A percentile compares a stretch with the other conserved stretches of the same genome.
Evolutionary conservation across 345 rosid genomes (phyloP).

Genomic region (Eucalyptus sp.): DNA sequence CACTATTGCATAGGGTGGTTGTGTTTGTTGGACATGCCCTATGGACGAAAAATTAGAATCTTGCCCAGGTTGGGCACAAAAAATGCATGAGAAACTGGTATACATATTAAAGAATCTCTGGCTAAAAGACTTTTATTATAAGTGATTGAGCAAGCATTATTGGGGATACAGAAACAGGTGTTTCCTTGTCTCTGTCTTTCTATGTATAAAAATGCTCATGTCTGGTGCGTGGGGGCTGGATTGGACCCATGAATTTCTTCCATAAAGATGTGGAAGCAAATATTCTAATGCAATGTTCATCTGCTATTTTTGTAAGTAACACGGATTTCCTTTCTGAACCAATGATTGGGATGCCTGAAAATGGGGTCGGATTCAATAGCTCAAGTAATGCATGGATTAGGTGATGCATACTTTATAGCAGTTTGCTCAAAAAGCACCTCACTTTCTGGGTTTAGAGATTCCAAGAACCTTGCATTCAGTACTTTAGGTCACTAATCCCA

Average conservation of each 20-base stretch:
- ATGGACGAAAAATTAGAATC: not conserved
- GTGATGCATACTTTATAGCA: not conserved
- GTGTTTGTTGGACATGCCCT: constrained; percentile 2
- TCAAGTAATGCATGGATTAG: not conserved
- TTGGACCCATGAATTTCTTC: not conserved
- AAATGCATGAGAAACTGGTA: not conserved
- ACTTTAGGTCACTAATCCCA: not conserved
- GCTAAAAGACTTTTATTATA: not conserved
- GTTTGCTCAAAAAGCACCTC: not conserved
- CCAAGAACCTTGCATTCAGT: not conserved
- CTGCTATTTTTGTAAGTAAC: not conserved
- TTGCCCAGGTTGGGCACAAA: not conserved
- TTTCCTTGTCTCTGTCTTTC: not conserved
- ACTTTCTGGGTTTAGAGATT: not conserved
- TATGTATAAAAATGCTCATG: not conserved
- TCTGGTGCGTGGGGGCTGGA: not conserved
- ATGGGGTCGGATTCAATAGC: not conserved
- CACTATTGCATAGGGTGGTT: not conserved
- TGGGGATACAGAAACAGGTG: not conserved
- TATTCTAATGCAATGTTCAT: not conserved
- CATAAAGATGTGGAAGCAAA: not conserved
- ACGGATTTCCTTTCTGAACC: not conserved
- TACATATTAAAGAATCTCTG: not conserved
- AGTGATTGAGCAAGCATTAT: not conserved
- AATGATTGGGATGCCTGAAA: not conserved